A percentile compares a stretch with the other conserved stretches of the same genome.
Conservation (phyloP, 352 stramenopile species). For the Hyaloperonospora arabidopsidis region DNA sequence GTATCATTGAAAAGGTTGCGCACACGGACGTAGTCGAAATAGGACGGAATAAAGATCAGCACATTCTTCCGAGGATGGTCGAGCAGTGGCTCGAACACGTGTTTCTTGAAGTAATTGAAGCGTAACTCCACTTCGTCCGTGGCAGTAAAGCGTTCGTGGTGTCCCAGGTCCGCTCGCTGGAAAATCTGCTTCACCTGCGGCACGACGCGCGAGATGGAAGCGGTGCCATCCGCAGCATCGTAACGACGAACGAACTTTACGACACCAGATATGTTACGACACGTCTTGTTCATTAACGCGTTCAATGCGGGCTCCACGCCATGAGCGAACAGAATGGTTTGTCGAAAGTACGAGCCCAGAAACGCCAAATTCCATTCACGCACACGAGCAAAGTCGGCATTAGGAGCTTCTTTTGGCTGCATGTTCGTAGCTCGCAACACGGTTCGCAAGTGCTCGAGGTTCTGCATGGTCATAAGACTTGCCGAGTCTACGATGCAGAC, state of each 20-base stretch:
- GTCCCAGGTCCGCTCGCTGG: slow-evolving; percentile 55
- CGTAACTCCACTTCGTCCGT: slow-evolving; percentile 50
- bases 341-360: slow-evolving; percentile 56
- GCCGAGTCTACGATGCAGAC: slow-evolving; percentile 76
- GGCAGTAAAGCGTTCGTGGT: slow-evolving; percentile 21
- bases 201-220: slow-evolving; percentile 57
- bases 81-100: slow-evolving; percentile 68
- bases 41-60: slow-evolving; percentile 76
- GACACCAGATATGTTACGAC: slow-evolving; percentile 44
- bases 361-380: slow-evolving; percentile 72
- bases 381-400: slow-evolving; percentile 66
- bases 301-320: slow-evolving; percentile 52
- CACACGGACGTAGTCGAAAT: slow-evolving; percentile 84
- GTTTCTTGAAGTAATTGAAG: slow-evolving; percentile 72
- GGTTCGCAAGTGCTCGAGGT: slow-evolving; percentile 64
- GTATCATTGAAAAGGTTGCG: slow-evolving; percentile 72
- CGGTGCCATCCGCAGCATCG: slow-evolving; percentile 37
- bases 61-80: slow-evolving; percentile 62
- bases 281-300: slow-evolving; percentile 49
- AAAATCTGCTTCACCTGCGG: slow-evolving; percentile 75
- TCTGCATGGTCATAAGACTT: slow-evolving; percentile 76
- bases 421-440: slow-evolving; percentile 58
- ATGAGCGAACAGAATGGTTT: slow-evolving; percentile 67
- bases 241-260: slow-evolving; percentile 55
- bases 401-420: slow-evolving; percentile 54